Percentiles rank a stretch among this genome's conserved stretches.
These are phyloP conservation scores for Quercus lobata DNA, from an alignment of 331 rosid genomes.

Conservation along the genomic window DNA sequence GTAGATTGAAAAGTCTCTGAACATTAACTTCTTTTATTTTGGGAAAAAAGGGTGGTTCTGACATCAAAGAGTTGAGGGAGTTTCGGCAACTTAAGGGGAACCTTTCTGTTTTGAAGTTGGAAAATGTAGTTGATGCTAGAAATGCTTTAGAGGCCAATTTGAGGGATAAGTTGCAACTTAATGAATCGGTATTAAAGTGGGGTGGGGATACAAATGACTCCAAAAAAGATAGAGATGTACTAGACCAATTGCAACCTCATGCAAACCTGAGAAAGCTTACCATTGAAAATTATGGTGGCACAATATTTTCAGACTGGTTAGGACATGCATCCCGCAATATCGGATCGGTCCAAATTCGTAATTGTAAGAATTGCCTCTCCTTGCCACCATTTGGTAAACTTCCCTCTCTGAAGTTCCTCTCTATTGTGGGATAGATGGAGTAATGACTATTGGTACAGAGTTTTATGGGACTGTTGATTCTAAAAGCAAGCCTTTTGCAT, in stretches of 20 bases:
- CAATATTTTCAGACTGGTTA: slow-evolving; percentile 20
- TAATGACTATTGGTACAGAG: neutral
- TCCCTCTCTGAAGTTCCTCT: slow-evolving; percentile 13
- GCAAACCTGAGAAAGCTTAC: neutral
- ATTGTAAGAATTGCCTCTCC: slow-evolving; percentile 12
- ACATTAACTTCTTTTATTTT: neutral
- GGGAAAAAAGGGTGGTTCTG: neutral
- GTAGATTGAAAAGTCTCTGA: neutral
- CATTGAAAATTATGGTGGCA: slow-evolving; percentile 8
- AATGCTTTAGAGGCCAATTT: slow-evolving; percentile 1
- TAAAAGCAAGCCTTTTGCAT: neutral
- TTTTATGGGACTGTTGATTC: slow-evolving; percentile 8
- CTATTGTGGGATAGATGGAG: slow-evolving; percentile 8
- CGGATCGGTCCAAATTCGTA: neutral
- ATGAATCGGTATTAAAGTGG: neutral
- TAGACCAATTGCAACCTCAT: neutral
- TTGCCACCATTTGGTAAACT: slow-evolving; percentile 28
- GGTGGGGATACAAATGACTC: too few relatives aligned
- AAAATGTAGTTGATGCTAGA: neutral
- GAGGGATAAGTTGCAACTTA: neutral
- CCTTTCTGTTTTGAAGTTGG: neutral
- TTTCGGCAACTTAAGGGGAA: neutral
- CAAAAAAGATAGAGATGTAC: neutral
- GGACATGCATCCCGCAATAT: neutral
- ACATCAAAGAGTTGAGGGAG: neutral